Conservation (phyloP, 2,329 filamentous ascomycete genomes). For the Pyrenophora graminea region DNA sequence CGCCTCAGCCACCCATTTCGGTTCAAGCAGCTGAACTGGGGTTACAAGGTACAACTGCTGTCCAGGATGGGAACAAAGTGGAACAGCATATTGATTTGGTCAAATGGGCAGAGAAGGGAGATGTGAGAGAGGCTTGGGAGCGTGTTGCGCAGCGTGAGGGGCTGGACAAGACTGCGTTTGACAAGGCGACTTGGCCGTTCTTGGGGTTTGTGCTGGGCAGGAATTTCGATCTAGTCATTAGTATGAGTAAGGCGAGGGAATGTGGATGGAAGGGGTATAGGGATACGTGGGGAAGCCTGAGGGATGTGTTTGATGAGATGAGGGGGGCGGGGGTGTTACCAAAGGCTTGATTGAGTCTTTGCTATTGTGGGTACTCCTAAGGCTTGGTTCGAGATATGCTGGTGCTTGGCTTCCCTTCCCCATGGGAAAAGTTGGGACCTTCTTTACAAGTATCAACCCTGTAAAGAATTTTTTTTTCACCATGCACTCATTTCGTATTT, state of each 20-base stretch:
- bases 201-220: conserved; percentile 51
- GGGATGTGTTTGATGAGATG: conserved; percentile 43
- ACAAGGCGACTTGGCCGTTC: conserved; percentile 53
- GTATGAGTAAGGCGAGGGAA: conserved; percentile 54
- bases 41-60: conserved; percentile 9
- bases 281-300: conserved; percentile 45
- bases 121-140: conserved; percentile 49
- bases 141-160: conserved; percentile 41
- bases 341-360: background rate
- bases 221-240: conserved; percentile 48
- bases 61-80: conserved; percentile 27
- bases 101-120: conserved; percentile 48
- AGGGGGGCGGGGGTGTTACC: conserved; percentile 33
- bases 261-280: conserved; percentile 50
- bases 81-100: conserved; percentile 49
- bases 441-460: too few relatives aligned
- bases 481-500: too few relatives aligned
- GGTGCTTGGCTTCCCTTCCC: too few relatives aligned
- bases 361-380: too few relatives aligned
- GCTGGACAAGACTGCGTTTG: conserved; percentile 47
- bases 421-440: too few relatives aligned
- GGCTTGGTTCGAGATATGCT: too few relatives aligned
- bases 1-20: conserved; percentile 21
- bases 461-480: too few relatives aligned
- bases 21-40: conserved; percentile 18